Evolutionary conservation across 768 basidiomycete genomes (phyloP), one percentile per base, ranked within the genome.

Genomic region (Cyathus striatus): DNA sequence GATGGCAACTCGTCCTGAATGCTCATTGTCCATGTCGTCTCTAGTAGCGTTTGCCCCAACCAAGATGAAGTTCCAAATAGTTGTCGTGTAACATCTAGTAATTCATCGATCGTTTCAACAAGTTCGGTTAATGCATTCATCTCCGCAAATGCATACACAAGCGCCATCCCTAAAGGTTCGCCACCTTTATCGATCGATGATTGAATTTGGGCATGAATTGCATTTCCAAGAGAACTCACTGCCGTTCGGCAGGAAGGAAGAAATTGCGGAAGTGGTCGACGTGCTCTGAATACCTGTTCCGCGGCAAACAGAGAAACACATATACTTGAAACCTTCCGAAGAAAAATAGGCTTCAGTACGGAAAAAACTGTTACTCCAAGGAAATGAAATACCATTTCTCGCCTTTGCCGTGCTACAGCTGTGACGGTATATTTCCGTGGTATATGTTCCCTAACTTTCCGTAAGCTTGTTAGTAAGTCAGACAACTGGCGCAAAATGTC

Each of bases 241-340:
- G 74, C 72, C 46, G 65, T 59, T 6, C 68, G 58, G 5, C 67
- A 55, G 3, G 71, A 75, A 3, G 75, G 75, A 6, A 76, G 60
- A 45, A 73, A 75, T 43, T 76, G 74, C 0, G 75, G 74, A 14
- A 76, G 59, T 10, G 71, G 66, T 44, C 72, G 70, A 22, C 68
- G 64, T 4, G 66, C 65, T 3, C 64, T 56, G 53, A 76, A 75
- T 3, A 69, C 72, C 23, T 74, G 68, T 46, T 76, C 73, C 44
- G 66, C 68, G 2, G 71, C 72, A 44, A 72, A 76, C n/a, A 76
- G 57, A 2, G 63, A 61, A 40, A 76, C 56, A 52, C 69, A 75
- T 6, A 75, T 56, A 48, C 68, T 66, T 2, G 73, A 76, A 45
- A 75, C 52, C 56, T 58, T 17, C 20, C 20, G 23, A 21, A 18